Percentiles rank a stretch among this genome's conserved stretches.
Evolutionary conservation across 2,329 filamentous ascomycete genomes (phyloP).

Genomic region (Thyridium curvatum): DNA sequence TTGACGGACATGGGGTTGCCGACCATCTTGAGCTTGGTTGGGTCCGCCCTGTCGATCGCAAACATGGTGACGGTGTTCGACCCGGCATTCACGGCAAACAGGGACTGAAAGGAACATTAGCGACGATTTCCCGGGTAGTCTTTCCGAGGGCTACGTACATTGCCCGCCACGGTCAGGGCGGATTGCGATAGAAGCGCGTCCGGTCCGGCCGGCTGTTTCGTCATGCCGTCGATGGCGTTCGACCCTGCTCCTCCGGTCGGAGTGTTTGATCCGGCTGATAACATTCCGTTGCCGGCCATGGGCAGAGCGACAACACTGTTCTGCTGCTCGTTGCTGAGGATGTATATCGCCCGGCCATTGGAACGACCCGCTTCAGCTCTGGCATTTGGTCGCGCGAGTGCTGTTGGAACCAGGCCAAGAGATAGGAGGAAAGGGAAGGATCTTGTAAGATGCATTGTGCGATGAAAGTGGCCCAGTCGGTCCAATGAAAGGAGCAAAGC

Average conservation of each 20-base stretch:
- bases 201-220: conserved; percentile 30
- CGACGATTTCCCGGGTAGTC: too few relatives aligned
- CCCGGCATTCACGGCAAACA: conserved; percentile 51
- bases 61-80: conserved; percentile 48
- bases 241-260: conserved; percentile 41
- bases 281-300: conserved; percentile 37
- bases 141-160: too few relatives aligned
- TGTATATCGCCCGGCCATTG: conserved; percentile 42
- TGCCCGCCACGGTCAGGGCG: conserved; percentile 39
- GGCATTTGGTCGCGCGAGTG: neutral
- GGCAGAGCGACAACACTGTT: conserved; percentile 45
- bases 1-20: conserved; percentile 35
- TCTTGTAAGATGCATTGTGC: neutral
- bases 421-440: neutral
- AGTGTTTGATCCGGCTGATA: conserved; percentile 34
- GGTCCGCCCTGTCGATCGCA: conserved; percentile 29
- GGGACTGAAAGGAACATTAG: conserved; percentile 21
- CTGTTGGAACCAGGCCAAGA: neutral
- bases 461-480: neutral
- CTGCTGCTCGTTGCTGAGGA: conserved; percentile 44
- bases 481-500: neutral
- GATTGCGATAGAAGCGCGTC: conserved; percentile 48
- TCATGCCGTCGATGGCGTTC: conserved; percentile 27
- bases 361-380: neutral
- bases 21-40: conserved; percentile 35